Evolutionary conservation across 345 rosid species (phyloP).

Genomic region (Erysimum cheiranthoides): DNA sequence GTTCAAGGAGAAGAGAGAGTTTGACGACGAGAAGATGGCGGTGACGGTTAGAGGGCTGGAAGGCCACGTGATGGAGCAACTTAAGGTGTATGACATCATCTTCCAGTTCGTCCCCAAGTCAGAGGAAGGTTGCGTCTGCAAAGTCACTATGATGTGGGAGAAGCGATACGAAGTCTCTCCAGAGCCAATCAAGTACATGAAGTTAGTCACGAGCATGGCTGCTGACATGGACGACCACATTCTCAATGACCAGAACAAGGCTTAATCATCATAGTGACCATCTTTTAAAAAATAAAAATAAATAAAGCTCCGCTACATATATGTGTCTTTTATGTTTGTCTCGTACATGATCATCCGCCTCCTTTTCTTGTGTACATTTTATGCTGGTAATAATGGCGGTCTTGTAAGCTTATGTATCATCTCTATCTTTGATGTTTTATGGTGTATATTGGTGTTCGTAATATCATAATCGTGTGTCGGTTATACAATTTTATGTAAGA

Average conservation of each 20-base stretch:
- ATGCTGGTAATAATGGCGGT: conserved; percentile 20
- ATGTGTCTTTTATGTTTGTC: neutral
- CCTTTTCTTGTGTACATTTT: neutral
- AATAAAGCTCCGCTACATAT: neutral
- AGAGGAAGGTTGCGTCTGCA: conserved; percentile 12
- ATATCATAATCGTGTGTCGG: neutral
- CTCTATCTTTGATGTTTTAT: conserved; percentile 6
- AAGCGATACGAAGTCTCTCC: conserved; percentile 27
- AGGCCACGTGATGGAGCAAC: too few species aligned
- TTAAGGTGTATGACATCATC: too few species aligned
- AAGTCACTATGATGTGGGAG: conserved; percentile 32
- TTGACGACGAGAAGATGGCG: conserved; percentile 8
- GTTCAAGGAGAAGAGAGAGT: conserved; percentile 9
- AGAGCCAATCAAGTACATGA: conserved; percentile 28
- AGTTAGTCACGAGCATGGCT: neutral
- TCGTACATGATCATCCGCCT: conserved; percentile 16
- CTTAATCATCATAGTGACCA: neutral
- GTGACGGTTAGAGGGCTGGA: neutral
- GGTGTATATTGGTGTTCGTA: neutral
- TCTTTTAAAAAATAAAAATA: neutral
- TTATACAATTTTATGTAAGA: neutral
- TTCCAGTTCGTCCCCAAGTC: too few species aligned
- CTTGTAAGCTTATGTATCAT: neutral
- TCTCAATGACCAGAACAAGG: conserved; percentile 17
- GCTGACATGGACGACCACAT: conserved; percentile 33